Base-by-base conservation (phyloP, 768 basidiomycete species). In the Ramaria sp. region DNA sequence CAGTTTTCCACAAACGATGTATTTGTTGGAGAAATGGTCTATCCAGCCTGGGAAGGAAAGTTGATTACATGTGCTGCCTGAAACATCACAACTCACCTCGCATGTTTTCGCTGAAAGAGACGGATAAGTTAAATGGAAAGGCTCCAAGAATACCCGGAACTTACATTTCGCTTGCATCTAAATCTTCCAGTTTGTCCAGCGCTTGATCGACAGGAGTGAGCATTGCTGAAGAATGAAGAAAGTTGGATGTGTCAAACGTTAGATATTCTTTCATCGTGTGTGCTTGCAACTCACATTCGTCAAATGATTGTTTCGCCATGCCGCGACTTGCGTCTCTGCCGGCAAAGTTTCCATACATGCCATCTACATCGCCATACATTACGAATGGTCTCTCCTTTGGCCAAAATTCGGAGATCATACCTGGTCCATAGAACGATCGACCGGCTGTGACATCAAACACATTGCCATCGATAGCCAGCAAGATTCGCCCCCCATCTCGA, bases 301-400 rank as follows among this genome's bases (percentile, higher is more conserved):
- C 94, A 62, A 96, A 97, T 2, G 92, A 95, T 71, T 97, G 94
- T 71, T 94, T 96, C 7, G 95, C 95, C 89, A 98, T 94, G 4
- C 95, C 94, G 38, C 94, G 75, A 15, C 91, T 94, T 1, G 95
- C 95, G 71, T 99, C 95, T 50, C 94, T 72, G 5, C 95, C 96
- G 2, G 96, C 94, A 74, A 99, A 98, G 70, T 94, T 95, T 31
- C 91, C 93, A 66, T 97, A 97, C 80, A 93, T 91, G 0, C 94
- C 95, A 64, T 84, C 95, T 96, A 62, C 30, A 42, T 47, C 13
- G 45, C 17, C 10, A 50, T 7, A 43, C 13, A 37, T 37, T 37
- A 37, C 34, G 9, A 43, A 20, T 24, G 22, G 10, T 38, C 22
- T 54, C 53, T 37, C 34, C 34, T 37, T 37, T 7, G 9, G 34